Evolutionary conservation across 2,329 filamentous ascomycete genomes (phyloP).

Genomic region (Aspergillus ruber): DNA sequence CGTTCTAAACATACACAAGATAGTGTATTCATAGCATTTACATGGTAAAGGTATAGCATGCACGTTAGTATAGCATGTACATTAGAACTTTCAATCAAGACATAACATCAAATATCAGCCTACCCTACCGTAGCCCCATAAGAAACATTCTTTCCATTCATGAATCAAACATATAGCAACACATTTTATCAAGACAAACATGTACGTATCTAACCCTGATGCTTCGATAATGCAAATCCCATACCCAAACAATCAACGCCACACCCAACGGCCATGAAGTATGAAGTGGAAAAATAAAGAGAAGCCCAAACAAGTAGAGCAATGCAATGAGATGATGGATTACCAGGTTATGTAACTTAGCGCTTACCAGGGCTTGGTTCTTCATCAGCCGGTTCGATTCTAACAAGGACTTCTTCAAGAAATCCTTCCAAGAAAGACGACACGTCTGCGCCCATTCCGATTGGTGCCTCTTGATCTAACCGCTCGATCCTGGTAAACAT

Average conservation of each 20-base stretch:
- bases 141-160: neutral
- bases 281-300: neutral
- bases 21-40: neutral
- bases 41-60: neutral
- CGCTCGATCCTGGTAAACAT: constrained; percentile 87
- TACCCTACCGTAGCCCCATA: neutral
- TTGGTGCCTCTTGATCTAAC: constrained; percentile 76
- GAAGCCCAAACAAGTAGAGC: neutral
- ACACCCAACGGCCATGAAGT: neutral
- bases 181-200: neutral
- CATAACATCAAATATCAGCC: too few relatives aligned
- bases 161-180: neutral
- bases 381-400: constrained; percentile 67
- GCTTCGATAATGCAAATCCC: neutral
- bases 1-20: neutral
- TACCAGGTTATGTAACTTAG: neutral
- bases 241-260: constrained; percentile 1
- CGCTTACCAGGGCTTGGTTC: constrained; percentile 2
- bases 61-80: neutral
- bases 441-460: constrained; percentile 90
- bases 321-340: constrained; percentile 1
- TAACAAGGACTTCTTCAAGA: constrained; percentile 84
- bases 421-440: constrained; percentile 85
- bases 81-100: neutral
- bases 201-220: neutral